Evolutionary conservation across 768 basidiomycete genomes (phyloP).

Genomic region (Hydnum rufescens): DNA sequence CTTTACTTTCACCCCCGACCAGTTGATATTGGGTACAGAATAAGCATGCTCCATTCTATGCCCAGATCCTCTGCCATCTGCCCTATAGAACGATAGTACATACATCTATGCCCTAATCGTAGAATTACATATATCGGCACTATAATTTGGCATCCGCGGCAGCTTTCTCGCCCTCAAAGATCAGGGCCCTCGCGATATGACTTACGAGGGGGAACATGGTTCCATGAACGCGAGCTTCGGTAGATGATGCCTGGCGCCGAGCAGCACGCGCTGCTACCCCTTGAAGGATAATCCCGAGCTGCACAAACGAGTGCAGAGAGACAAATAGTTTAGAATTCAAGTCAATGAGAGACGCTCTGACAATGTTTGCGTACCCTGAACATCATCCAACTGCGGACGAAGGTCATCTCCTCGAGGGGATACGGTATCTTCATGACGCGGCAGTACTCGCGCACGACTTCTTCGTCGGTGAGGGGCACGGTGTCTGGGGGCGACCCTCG

Average conservation of each 20-base stretch:
- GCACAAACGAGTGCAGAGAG: conserved; percentile 13
- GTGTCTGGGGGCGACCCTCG: conserved; percentile 36
- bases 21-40: too few species aligned
- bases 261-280: conserved; percentile 80
- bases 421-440: conserved; percentile 41
- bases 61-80: too few species aligned
- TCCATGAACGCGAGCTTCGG: conserved; percentile 34
- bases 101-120: too few species aligned
- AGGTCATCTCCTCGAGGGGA: conserved; percentile 61
- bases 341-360: neutral
- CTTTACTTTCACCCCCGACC: too few species aligned
- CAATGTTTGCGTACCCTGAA: conserved; percentile 41
- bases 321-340: conserved; percentile 5
- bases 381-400: conserved; percentile 70
- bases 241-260: conserved; percentile 75
- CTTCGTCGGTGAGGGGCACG: conserved; percentile 42
- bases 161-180: too few species aligned
- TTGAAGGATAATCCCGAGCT: conserved; percentile 69
- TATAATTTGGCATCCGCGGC: too few species aligned
- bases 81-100: too few species aligned
- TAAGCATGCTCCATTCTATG: too few species aligned
- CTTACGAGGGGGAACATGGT: conserved; percentile 15
- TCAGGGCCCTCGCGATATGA: conserved; percentile 6
- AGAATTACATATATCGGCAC: too few species aligned
- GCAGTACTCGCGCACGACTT: conserved; percentile 70